phyloP scores from a whole-genome alignment of 1,139 yeast genomes.

The Blastobotrys proliferans region DNA sequence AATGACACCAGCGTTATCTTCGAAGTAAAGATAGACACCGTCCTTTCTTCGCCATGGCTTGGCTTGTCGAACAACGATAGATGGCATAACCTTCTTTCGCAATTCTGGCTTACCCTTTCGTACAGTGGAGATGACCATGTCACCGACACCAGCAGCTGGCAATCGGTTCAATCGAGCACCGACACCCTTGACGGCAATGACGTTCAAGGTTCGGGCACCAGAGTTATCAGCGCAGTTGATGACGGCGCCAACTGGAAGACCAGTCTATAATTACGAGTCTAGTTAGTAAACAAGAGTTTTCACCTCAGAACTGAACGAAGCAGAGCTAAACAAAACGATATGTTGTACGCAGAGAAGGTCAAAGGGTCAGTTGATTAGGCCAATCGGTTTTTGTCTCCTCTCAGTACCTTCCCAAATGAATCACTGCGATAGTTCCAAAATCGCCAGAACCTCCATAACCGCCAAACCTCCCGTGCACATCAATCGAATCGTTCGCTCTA shows the following conservation, averaged over 20 bases:
- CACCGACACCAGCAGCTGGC: conserved; percentile 99
- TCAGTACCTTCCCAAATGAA: too few relatives aligned
- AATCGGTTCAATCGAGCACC: conserved; percentile 99
- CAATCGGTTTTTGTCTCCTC: too few relatives aligned
- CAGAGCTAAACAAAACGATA: too few relatives aligned
- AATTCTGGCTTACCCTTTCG: conserved; percentile 99
- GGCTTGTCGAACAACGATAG: conserved; percentile 98
- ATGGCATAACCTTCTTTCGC: conserved; percentile 99
- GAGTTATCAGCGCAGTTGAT: conserved; percentile 99
- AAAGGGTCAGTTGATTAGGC: too few relatives aligned
- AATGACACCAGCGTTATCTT: conserved; percentile 99
- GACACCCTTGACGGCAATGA: conserved; percentile 97
- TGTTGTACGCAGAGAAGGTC: too few relatives aligned
- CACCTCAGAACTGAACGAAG: too few relatives aligned
- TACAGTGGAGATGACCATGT: conserved; percentile 99
- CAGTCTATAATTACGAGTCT: conserved; percentile 54
- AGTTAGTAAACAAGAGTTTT: conserved; percentile 3
- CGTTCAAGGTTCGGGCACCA: conserved; percentile 99
- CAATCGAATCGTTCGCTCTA: neutral
- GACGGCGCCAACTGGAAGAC: conserved; percentile 99
- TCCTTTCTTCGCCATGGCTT: conserved; percentile 99
- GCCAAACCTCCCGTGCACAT: neutral
- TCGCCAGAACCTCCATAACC: too few relatives aligned
- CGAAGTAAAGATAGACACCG: conserved; percentile 99
- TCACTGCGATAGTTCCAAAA: too few relatives aligned